Base-by-base conservation (phyloP, 2,329 filamentous ascomycete species). In the Cladobotryum mycophilum region DNA sequence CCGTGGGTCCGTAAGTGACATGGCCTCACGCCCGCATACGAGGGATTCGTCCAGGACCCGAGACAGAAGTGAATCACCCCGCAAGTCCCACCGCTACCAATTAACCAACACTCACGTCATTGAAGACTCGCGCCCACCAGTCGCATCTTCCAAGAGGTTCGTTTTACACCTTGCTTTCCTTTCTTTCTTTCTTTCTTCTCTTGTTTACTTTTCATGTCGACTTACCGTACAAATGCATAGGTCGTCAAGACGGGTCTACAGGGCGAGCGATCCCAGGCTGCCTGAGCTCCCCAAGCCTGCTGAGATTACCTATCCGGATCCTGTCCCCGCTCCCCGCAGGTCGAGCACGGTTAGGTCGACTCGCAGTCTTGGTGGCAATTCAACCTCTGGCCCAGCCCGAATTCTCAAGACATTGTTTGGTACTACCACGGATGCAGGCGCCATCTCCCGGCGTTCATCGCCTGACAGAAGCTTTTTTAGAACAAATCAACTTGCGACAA, bases 121-220 rank as follows among this genome's bases (percentile, higher is more conserved):
- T 48, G 65, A 65, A 41, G 58, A 60, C 41, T 65, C 67, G 40
- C 60, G 67, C 9, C 67, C 67, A 6, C 67, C 67, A 3, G 55
- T 68, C 5, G 25, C 25, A 30, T 55, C 66, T 6, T 66, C 66
- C 6, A 61, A 62, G 51, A 66, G 63, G 67, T 66, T 47, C 47
- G 59, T 52, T 17, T 12, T n/a, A 3, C 4, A 38, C 36, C 36
- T 38, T 17, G 17, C 13, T 38, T 38, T 38, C 2, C 9, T n/a
- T 38, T 12, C n/a, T 17, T 38, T 38, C 6, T 38, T 7, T 17
- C n/a, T 17, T n/a, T n/a, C 6, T 38, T n/a, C 8, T 11, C 25
- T 11, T 2, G 9, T 7, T 30, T 30, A 2, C 4, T 11, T 30
- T 30, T 30, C 25, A 30, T 3, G 25, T 30, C 25, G 9, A 30